Conservation (phyloP, 2,329 filamentous ascomycete genomes). For the Corinectria fuckeliana region DNA sequence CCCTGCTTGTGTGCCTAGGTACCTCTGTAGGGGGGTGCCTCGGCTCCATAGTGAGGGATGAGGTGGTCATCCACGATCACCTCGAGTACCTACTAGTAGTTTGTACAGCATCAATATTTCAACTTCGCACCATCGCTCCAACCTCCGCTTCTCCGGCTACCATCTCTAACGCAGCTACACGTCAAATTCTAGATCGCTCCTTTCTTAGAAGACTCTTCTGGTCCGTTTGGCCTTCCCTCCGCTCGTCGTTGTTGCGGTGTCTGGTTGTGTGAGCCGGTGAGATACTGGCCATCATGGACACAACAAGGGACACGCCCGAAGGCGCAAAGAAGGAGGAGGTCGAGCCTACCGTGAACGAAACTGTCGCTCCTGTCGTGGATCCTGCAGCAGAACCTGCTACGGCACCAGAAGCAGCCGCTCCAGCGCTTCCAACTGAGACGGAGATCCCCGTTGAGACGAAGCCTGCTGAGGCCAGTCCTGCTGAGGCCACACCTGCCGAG, state of each 20-base stretch:
- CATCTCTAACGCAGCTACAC: background rate
- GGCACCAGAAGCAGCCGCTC: background rate
- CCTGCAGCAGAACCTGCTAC: background rate
- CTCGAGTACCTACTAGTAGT: background rate
- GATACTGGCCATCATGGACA: slow-evolving; percentile 26
- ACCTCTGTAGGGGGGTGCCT: slow-evolving; percentile 1
- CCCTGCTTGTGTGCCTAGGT: too few species aligned
- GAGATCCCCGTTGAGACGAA: background rate
- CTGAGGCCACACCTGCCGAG: background rate
- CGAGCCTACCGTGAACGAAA: slow-evolving; percentile 18
- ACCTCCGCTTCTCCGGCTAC: slow-evolving; percentile 3
- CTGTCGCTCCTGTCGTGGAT: background rate
- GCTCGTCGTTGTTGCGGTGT: slow-evolving; percentile 9
- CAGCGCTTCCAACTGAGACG: slow-evolving; percentile 4
- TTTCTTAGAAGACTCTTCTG: background rate
- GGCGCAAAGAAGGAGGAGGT: slow-evolving; percentile 33
- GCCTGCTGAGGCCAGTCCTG: background rate
- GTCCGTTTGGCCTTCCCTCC: background rate
- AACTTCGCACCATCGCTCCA: slow-evolving; percentile 11
- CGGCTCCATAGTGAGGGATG: slow-evolving; percentile 9
- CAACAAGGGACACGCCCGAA: slow-evolving; percentile 32
- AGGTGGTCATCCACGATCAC: slow-evolving; percentile 17
- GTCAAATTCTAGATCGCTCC: background rate
- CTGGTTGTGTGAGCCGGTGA: slow-evolving; percentile 13
- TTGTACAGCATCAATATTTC: slow-evolving; percentile 10